Evolutionary conservation across 768 basidiomycete genomes (phyloP), one percentile per base, ranked within the genome.

Genomic region (Leucocoprinus leucothites): DNA sequence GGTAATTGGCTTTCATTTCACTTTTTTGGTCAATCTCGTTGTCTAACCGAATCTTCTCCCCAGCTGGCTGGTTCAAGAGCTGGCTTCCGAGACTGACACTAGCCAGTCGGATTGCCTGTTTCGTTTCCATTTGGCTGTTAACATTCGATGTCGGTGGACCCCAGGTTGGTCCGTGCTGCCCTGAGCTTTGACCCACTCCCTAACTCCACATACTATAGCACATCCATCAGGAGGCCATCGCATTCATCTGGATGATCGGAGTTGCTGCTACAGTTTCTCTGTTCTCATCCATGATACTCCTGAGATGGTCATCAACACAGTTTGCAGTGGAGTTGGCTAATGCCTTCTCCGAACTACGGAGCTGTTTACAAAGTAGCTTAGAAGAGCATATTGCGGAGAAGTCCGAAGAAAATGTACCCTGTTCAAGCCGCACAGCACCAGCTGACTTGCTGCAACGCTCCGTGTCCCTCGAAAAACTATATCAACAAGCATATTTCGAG

Each of bases 401-500:
- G 63, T 22, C 26, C 8, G n/a, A 26, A 11, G 18, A n/a, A 18
- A 34, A 14, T 14, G 22, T 21, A 9, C 19, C 67, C 14, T 50
- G 41, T 11, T 60, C 14, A 13, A 11, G 16, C 11, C 9, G 24
- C 13, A 34, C 35, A n/a, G 42, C 42, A 28, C 28, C 42, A 3
- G 14, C 42, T 13, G 59, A 71, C 5, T 61, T 78, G 3, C 58
- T 77, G 13, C 60, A 62, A 28, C 66, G 64, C 21, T 74, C 75
- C 14, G 64, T 75, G 31, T 66, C 67, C 24, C 63, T 80, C 35
- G 74, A 77, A 54, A 60, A 69, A 38, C 64, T 67, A 19, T 78
- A 79, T 57, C 71, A 71, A 2, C 75, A 75, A 56, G 76, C 78
- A 9, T 67, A 71, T 2, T 78, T 80, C 48, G 78, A 80, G 49